Base-by-base conservation (phyloP, 495 filamentous ascomycete species). In the Saxispiralis lemnorum region DNA sequence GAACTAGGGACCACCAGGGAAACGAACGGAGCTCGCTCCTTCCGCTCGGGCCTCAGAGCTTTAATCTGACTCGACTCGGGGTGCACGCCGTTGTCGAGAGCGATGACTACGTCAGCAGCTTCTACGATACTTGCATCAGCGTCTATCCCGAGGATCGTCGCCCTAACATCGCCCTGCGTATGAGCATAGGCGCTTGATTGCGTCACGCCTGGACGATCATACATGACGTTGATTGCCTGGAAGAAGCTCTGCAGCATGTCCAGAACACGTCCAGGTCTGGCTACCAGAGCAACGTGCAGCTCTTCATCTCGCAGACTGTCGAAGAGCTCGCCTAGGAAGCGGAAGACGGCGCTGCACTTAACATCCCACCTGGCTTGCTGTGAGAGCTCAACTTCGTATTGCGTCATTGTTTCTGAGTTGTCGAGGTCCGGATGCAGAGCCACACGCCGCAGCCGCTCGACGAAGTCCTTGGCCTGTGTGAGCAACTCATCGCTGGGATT, bases 341-440 rank as follows among this genome's bases (percentile, higher is more conserved):
- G 49, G 51, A 80, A 74, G 52, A 77, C 71, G 20, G 70, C 55
- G 49, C 73, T 76, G 12, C 66, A 70, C 12, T 66, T 62, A 36
- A 73, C 67, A 4, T 71, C 68, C 66, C 71, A 76, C 12, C 60
- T 53, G 10, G 72, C 66, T 46, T 73, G 67, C 36, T 65, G 58
- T 21, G 58, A 51, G 13, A 65, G 51, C 19, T 65, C 54, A 0
- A 59, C 35, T 48, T 59, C 49, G 31, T 53, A 44, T 55, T 63
- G 48, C 59, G 54, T 54, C 63, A 63, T 2, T 50, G 60, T 35
- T 51, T 55, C 46, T 59, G 59, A 44, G 17, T 51, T 54, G 33
- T 71, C 72, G 12, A 76, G 57, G 49, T 76, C 73, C 7, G 68
- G 67, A 52, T 76, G 71, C 32, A 64, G 65, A 6, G 66, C 50